Evolutionary conservation across 208 protist genomes (phyloP), one percentile per base, ranked within the genome.

Genomic region (Angomonas ambiguus): DNA sequence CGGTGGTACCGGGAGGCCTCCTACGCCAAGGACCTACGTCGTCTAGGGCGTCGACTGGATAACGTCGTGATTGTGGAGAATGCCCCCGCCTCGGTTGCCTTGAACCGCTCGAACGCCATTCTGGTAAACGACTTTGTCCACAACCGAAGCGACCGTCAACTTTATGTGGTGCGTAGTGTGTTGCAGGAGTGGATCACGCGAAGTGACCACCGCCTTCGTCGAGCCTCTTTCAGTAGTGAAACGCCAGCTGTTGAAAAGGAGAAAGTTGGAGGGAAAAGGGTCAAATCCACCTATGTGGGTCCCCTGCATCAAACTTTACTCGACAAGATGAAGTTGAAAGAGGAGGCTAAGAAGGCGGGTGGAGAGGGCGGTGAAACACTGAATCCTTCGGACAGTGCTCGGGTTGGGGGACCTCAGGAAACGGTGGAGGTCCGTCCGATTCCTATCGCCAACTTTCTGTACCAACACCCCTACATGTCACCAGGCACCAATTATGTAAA

Each of bases 1-100:
- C 78, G 87, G n/a, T 97, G 92, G 89, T 97, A 92, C 72, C 69
- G 82, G 32, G 82, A 92, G 61, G 51, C 66, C 28, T 82, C 82
- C 70, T 94, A 93, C 74, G 92, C 87, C 4, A 97, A 97, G 73
- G 87, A 95, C 41, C 74, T 97, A 57, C 76, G 78, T 28, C 87
- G 80, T 10, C 77, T 97, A 0, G 92, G 92, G 10, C 82, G 92
- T 0, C 25, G 35, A 16, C 74, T 97, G 62, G 69, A 86, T n/a
- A 79, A 79, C 60, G 74, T 81, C 30, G 81, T 91, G 48, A 94
- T 97, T 65, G 77, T 97, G n/a, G 88, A 97, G 66, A 97, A 97
- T 74, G 79, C 85, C n/a, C 76, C 87, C n/a, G 65, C 77, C n/a
- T 92, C 81, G 4, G 89, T 97, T 20, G 61, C 63, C 30, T 66